A percentile compares a stretch with the other conserved stretches of the same genome.
phyloP scores from a whole-genome alignment of 208 protist species.

The Wallacemonas collosoma region DNA sequence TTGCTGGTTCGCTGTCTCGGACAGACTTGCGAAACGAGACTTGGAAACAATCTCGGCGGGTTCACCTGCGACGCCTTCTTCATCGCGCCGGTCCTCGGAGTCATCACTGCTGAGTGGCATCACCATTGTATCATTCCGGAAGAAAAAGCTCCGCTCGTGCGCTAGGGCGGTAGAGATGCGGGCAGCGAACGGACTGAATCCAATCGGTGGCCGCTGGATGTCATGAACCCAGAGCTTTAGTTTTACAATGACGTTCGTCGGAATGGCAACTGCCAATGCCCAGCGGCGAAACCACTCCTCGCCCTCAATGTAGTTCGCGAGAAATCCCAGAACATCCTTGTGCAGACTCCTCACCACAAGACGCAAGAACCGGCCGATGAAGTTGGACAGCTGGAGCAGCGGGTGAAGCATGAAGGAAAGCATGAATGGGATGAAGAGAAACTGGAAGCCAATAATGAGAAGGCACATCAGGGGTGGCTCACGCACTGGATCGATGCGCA shows the following conservation, averaged over 20 bases:
- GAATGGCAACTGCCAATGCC: constrained; percentile 41
- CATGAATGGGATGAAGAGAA: constrained; percentile 64
- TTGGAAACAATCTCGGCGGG: constrained; percentile 58
- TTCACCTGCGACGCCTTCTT: neutral
- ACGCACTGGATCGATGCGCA: constrained; percentile 37
- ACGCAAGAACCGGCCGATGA: constrained; percentile 75
- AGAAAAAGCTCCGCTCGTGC: constrained; percentile 25
- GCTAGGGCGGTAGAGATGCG: neutral
- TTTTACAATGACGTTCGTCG: constrained; percentile 38
- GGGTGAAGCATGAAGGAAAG: constrained; percentile 62
- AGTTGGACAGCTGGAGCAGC: constrained; percentile 68
- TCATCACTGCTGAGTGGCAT: constrained; percentile 11
- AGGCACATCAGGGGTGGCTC: constrained; percentile 55
- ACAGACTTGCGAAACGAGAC: constrained; percentile 58
- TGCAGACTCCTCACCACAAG: constrained; percentile 73
- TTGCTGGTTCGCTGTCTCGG: constrained; percentile 42
- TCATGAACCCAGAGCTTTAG: constrained; percentile 57
- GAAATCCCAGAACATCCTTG: constrained; percentile 69
- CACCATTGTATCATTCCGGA: constrained; percentile 35
- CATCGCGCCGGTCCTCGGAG: constrained; percentile 10
- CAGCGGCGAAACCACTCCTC: constrained; percentile 65
- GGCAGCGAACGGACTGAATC: constrained; percentile 2
- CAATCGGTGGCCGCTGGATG: constrained; percentile 28
- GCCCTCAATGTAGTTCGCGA: constrained; percentile 78
- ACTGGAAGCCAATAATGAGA: constrained; percentile 58